These are phyloP conservation scores for Neonectria magnoliae DNA, from an alignment of 2,329 filamentous ascomycete species.

Conservation along the genomic window DNA sequence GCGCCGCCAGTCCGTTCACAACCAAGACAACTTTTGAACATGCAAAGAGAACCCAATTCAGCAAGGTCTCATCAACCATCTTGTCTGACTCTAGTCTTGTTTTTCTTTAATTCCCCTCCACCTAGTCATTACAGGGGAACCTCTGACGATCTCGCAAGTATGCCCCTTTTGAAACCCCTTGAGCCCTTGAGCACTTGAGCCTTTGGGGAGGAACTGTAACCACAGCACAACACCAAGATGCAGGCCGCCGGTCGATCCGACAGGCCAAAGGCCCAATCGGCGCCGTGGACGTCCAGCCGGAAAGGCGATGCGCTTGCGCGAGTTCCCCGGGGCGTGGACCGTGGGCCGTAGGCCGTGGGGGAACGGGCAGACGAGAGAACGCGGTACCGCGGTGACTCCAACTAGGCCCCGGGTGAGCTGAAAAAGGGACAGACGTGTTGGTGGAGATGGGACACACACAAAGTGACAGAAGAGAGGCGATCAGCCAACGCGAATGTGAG, in stretches of 20 bases:
- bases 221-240: not conserved
- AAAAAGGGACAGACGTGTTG: not conserved
- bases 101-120: too few species aligned
- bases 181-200: too few species aligned
- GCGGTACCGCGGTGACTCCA: constrained; percentile 9
- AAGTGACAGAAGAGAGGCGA: not conserved
- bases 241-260: not conserved
- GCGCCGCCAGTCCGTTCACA: not conserved
- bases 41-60: not conserved
- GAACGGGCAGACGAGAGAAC: not conserved
- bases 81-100: not conserved
- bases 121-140: too few species aligned
- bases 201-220: constrained; percentile 3
- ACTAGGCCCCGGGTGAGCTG: constrained; percentile 10
- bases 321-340: not conserved
- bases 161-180: not conserved
- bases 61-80: not conserved
- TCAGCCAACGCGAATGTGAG: not conserved
- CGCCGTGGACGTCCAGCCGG: not conserved
- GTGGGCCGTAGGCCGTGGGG: not conserved
- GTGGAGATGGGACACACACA: not conserved
- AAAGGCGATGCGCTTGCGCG: not conserved
- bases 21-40: not conserved
- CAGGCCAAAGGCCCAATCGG: not conserved
- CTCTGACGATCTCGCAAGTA: not conserved